Percentiles rank a stretch among this genome's conserved stretches.
Evolutionary conservation across 305 asterid species (phyloP).

Genomic region (Fraxinus sp.): DNA sequence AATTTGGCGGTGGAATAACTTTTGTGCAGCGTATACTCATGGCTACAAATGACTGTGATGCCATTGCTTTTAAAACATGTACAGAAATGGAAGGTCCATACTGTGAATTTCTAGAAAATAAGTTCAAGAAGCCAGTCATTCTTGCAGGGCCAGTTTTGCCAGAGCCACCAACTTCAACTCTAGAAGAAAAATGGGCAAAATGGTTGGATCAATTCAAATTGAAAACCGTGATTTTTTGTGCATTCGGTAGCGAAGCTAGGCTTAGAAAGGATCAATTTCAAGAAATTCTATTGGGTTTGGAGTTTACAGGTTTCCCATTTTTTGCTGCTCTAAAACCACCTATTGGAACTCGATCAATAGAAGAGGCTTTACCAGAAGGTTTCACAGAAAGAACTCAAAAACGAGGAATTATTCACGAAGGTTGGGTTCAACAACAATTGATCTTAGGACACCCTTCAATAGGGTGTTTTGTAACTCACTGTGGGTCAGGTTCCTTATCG

Average conservation of each 20-base stretch:
- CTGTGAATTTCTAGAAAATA: conserved; percentile 27
- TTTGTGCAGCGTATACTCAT: conserved; percentile 26
- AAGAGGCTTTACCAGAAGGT: conserved; percentile 49
- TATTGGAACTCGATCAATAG: conserved; percentile 24
- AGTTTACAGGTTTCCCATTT: conserved; percentile 48
- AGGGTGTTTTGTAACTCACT: conserved; percentile 59
- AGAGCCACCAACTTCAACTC: conserved; percentile 5
- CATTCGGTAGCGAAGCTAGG: conserved; percentile 47
- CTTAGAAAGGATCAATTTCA: conserved; percentile 43
- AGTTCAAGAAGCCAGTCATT: conserved; percentile 34
- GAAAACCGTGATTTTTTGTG: conserved; percentile 41
- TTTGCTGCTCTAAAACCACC: conserved; percentile 45
- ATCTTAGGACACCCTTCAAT: conserved; percentile 45
- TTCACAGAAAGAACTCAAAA: conserved; percentile 33
- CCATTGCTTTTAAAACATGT: conserved; percentile 38
- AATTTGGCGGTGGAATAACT: conserved; percentile 23
- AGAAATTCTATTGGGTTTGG: conserved; percentile 48
- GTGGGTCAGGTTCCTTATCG: conserved; percentile 48
- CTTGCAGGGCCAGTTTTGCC: conserved; percentile 44
- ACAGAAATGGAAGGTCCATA: conserved; percentile 42
- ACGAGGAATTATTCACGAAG: conserved; percentile 42
- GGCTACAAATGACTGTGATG: conserved; percentile 25
- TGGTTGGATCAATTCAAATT: conserved; percentile 38
- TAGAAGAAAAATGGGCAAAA: conserved; percentile 34
- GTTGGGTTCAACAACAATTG: conserved; percentile 52